These are phyloP conservation scores for Pichia sp. DNA, from an alignment of 1,139 yeast species.

Conservation along the genomic window DNA sequence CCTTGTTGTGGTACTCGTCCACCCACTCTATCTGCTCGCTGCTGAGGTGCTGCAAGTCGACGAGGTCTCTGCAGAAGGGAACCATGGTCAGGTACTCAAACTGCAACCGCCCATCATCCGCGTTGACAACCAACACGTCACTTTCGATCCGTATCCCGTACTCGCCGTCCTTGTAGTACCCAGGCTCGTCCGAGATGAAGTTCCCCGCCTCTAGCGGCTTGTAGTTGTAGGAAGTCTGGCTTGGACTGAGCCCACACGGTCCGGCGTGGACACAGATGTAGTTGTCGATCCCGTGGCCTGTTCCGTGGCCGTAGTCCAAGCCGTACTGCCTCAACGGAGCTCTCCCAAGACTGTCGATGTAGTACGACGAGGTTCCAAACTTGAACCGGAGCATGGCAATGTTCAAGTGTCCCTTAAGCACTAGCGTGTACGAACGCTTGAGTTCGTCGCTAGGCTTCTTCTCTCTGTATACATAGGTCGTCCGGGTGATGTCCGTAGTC, in stretches of 20 bases:
- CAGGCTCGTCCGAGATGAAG: constrained; percentile 54
- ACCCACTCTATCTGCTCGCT: constrained; percentile 49
- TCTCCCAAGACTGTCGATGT: constrained; percentile 49
- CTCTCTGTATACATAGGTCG: constrained; percentile 40
- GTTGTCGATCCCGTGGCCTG: constrained; percentile 59
- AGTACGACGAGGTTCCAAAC: constrained; percentile 41
- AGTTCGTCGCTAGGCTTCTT: constrained; percentile 32
- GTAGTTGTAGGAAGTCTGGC: constrained; percentile 30
- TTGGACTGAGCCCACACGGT: constrained; percentile 47
- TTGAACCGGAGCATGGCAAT: constrained; percentile 52
- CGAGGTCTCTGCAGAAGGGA: constrained; percentile 48
- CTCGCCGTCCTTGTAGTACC: constrained; percentile 48
- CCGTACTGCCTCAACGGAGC: constrained; percentile 44
- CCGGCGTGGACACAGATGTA: constrained; percentile 56
- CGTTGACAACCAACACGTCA: constrained; percentile 36
- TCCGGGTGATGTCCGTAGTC: constrained; percentile 57
- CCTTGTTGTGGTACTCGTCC: constrained; percentile 41
- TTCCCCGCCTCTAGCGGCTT: constrained; percentile 41
- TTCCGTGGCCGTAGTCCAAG: constrained; percentile 51
- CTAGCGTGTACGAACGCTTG: constrained; percentile 43
- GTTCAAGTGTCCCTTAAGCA: constrained; percentile 52
- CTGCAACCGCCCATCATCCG: constrained; percentile 30
- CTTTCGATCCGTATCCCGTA: constrained; percentile 55
- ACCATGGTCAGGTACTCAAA: constrained; percentile 51
- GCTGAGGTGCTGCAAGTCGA: constrained; percentile 38